A percentile compares a stretch with the other conserved stretches of the same genome.
Conservation (phyloP, 768 basidiomycete species). For the Leucosporidium yakuticum region DNA sequence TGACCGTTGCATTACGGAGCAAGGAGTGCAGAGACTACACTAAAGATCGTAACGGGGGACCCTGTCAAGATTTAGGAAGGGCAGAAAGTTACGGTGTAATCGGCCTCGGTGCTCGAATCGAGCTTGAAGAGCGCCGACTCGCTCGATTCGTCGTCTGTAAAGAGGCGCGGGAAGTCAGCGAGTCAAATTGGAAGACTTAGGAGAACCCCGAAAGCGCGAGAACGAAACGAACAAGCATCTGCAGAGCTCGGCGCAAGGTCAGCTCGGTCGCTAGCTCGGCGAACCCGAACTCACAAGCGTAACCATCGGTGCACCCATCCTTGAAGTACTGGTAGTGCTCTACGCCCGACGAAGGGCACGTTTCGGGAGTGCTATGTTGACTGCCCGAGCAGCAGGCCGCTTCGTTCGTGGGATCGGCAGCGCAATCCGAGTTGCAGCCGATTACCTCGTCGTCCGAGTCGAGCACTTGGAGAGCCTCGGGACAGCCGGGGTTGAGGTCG, state of each 20-base stretch:
- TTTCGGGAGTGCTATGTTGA: not conserved
- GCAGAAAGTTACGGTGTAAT: not conserved
- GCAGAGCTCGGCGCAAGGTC: not conserved
- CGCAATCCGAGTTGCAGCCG: not conserved
- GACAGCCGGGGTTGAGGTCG: constrained; percentile 1
- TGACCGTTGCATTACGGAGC: no score
- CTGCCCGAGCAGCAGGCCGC: not conserved
- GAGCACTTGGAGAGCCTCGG: not conserved
- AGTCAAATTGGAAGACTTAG: not conserved
- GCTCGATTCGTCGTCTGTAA: not conserved
- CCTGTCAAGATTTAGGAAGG: not conserved
- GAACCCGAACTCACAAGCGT: not conserved
- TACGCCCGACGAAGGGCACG: not conserved
- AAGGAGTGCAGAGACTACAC: no score
- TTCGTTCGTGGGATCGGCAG: not conserved
- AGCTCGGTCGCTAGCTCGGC: not conserved
- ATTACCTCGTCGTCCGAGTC: not conserved
- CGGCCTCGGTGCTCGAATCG: not conserved
- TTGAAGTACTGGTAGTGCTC: constrained; percentile 1
- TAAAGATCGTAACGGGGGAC: no score
- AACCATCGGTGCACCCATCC: not conserved
- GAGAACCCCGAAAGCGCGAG: not conserved
- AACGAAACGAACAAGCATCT: not conserved
- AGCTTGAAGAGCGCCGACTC: not conserved
- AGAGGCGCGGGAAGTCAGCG: no score